These are phyloP conservation scores for Kickxella alabastrina DNA, from an alignment of 192 early-diverging fungal species.

Conservation along the genomic window DNA sequence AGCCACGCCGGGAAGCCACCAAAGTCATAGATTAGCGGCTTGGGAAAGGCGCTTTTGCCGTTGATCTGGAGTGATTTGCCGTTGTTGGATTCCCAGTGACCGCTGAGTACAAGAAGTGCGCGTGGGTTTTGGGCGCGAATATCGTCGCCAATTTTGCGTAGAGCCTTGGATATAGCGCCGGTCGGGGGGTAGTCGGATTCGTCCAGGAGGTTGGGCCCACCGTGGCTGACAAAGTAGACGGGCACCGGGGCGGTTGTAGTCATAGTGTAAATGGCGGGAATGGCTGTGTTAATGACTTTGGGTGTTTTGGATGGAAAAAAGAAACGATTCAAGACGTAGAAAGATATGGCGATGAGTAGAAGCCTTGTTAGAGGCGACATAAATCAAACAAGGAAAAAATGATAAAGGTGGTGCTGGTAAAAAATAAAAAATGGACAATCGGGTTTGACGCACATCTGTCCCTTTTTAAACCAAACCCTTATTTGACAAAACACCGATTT, in stretches of 20 bases:
- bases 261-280: background rate
- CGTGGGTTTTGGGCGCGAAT: slow-evolving; percentile 48
- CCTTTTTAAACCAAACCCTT: too few relatives aligned
- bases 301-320: background rate
- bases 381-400: background rate
- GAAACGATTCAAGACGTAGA: background rate
- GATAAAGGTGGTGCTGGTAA: background rate
- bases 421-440: background rate
- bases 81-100: slow-evolving; percentile 60
- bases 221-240: slow-evolving; percentile 44
- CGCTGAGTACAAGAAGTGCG: slow-evolving; percentile 62
- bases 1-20: slow-evolving; percentile 58
- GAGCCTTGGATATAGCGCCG: slow-evolving; percentile 12
- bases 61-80: slow-evolving; percentile 41
- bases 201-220: slow-evolving; percentile 40
- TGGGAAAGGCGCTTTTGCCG: slow-evolving; percentile 5
- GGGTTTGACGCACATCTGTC: too few relatives aligned
- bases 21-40: slow-evolving; percentile 64
- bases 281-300: too few relatives aligned
- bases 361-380: background rate
- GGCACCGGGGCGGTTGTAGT: slow-evolving; percentile 10
- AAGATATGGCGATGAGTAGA: background rate
- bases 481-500: too few relatives aligned
- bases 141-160: slow-evolving; percentile 46
- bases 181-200: slow-evolving; percentile 22